phyloP scores from a whole-genome alignment of 2,329 filamentous ascomycete genomes.

The Chaetomiaceae sp. region DNA sequence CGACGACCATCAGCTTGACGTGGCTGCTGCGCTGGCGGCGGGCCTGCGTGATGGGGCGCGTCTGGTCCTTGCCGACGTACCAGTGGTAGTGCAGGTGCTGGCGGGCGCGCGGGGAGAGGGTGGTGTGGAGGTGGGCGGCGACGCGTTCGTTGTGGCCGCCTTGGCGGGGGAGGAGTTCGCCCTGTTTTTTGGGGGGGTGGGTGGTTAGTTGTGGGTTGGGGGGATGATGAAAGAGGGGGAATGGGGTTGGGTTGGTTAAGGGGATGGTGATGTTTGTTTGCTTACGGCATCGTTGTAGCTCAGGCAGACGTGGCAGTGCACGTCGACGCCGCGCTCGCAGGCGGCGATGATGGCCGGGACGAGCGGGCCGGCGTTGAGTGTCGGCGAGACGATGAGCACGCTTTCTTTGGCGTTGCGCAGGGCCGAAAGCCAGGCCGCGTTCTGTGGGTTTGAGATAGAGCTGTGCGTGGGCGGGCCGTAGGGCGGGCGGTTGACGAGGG shows the following conservation, averaged over 20 bases:
- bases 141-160: constrained; percentile 26
- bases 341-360: constrained; percentile 60
- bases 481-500: constrained; percentile 64
- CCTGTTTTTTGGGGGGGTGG: constrained; percentile 34
- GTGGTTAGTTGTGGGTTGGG: neutral
- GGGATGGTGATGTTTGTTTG: no score
- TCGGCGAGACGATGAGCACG: constrained; percentile 76
- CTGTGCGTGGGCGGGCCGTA: constrained; percentile 60
- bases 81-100: constrained; percentile 57
- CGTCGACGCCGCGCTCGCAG: constrained; percentile 60
- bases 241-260: constrained; percentile 7
- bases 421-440: constrained; percentile 67
- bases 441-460: constrained; percentile 63
- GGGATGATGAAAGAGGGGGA: neutral
- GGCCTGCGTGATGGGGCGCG: constrained; percentile 58
- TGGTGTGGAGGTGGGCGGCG: constrained; percentile 47
- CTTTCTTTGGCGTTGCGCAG: constrained; percentile 57
- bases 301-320: constrained; percentile 68
- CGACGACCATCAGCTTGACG: constrained; percentile 72
- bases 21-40: constrained; percentile 66
- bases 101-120: constrained; percentile 42
- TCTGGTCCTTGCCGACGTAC: constrained; percentile 72
- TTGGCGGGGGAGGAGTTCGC: constrained; percentile 61
- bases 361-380: constrained; percentile 67
- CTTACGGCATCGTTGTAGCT: constrained; percentile 69